These are phyloP conservation scores for Nissolia schottii DNA, from an alignment of 306 rosid genomes.

Conservation along the genomic window DNA sequence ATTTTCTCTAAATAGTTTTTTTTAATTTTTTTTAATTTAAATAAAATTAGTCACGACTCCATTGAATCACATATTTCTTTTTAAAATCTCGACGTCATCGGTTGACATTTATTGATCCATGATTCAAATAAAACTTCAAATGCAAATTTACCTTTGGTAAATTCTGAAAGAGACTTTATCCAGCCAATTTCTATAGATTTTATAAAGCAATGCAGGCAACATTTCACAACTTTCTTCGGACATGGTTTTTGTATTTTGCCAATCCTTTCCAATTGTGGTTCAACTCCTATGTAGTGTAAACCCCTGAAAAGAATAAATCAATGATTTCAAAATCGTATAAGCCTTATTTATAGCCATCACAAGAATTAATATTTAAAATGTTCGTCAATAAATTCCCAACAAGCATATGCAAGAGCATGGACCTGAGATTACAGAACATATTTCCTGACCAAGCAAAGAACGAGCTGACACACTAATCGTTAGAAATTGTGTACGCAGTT, in stretches of 20 bases:
- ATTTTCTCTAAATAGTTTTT: too few relatives aligned
- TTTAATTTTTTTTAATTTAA: too few relatives aligned
- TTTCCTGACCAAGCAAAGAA: not conserved
- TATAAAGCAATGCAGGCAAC: constrained; percentile 85
- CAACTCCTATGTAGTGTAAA: constrained; percentile 79
- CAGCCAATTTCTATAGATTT: constrained; percentile 76
- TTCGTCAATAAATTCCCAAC: not conserved
- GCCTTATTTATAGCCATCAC: constrained; percentile 10
- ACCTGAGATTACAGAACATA: not conserved
- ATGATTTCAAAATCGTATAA: constrained; percentile 7
- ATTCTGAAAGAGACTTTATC: constrained; percentile 79
- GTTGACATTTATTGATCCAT: too few relatives aligned
- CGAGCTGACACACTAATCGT: not conserved
- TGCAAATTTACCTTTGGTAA: constrained; percentile 56
- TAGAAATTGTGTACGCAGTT: too few relatives aligned
- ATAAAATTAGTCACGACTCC: too few relatives aligned
- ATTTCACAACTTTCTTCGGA: constrained; percentile 89
- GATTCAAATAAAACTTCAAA: constrained; percentile 26
- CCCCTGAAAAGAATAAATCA: constrained; percentile 46
- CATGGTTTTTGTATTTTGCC: constrained; percentile 87
- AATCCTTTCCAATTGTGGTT: constrained; percentile 87
- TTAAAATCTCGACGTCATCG: too few relatives aligned
- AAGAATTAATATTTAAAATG: not conserved
- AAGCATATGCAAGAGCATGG: not conserved
- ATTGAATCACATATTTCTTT: too few relatives aligned